These are phyloP conservation scores for Meyerozyma guilliermondii DNA, from an alignment of 1,139 yeast genomes.

Conservation along the genomic window DNA sequence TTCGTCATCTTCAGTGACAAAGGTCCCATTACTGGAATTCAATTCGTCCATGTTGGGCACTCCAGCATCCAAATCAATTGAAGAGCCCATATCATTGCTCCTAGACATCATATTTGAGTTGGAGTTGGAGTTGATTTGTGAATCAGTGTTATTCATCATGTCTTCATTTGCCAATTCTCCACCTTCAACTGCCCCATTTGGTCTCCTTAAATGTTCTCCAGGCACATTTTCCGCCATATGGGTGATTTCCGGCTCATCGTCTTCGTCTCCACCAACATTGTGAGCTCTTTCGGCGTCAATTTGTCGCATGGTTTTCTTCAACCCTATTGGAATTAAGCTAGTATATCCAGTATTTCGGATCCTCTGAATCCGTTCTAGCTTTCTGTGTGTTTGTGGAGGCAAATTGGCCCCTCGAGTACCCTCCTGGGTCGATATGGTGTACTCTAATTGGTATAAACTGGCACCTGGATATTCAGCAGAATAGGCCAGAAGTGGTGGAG, in stretches of 20 bases:
- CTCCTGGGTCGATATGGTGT: conserved; percentile 16
- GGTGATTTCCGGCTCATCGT: conserved; percentile 8
- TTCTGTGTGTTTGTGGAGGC: conserved; percentile 29
- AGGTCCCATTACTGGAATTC: conserved; percentile 11
- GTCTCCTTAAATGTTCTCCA: conserved; percentile 13
- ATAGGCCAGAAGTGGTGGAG: conserved; percentile 52
- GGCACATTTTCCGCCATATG: conserved; percentile 18
- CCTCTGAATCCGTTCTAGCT: conserved; percentile 35
- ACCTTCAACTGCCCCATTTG: conserved; percentile 1
- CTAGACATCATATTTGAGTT: not conserved
- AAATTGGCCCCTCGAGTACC: conserved; percentile 9
- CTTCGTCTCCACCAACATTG: conserved; percentile 16
- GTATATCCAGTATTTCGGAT: conserved; percentile 46
- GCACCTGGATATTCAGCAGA: conserved; percentile 51
- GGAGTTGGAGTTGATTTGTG: not conserved
- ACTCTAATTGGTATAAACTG: conserved; percentile 24
- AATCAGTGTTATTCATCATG: not conserved
- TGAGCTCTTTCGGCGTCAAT: conserved; percentile 22
- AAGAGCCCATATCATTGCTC: not conserved
- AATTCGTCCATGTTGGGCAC: conserved; percentile 28
- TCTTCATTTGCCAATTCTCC: conserved; percentile 4
- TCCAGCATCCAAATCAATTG: conserved; percentile 43
- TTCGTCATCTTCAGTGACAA: conserved; percentile 7
- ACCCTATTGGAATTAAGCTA: conserved; percentile 50
- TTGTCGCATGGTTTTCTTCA: conserved; percentile 50